Evolutionary conservation across 2,329 filamentous ascomycete species (phyloP).

Genomic region (Ramularia endophylla): DNA sequence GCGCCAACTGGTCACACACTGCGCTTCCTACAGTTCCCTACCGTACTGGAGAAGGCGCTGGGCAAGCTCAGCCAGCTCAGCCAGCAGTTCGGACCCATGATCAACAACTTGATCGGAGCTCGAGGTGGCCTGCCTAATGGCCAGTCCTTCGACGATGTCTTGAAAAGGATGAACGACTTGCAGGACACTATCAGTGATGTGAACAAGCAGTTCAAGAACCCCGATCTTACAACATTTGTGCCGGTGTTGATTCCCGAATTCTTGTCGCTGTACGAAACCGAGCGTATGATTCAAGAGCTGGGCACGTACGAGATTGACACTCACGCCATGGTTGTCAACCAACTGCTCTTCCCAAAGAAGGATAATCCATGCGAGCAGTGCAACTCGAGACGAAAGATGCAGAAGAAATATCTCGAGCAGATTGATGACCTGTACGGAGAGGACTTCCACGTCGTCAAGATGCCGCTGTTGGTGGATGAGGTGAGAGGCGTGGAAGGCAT

Average conservation of each 20-base stretch:
- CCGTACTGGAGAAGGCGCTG: conserved; percentile 96
- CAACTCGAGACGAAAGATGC: conserved; percentile 92
- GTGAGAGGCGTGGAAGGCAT: conserved; percentile 91
- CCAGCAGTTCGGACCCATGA: conserved; percentile 88
- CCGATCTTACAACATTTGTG: conserved; percentile 91
- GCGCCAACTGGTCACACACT: conserved; percentile 97
- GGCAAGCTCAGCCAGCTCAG: conserved; percentile 94
- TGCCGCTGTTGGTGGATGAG: conserved; percentile 93
- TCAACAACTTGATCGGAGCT: conserved; percentile 85
- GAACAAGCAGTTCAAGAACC: conserved; percentile 97
- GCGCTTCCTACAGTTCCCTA: conserved; percentile 96
- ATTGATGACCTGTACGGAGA: conserved; percentile 95
- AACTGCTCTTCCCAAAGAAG: conserved; percentile 85
- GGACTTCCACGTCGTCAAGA: conserved; percentile 98
- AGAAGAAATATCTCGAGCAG: conserved; percentile 98
- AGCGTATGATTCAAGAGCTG: conserved; percentile 99
- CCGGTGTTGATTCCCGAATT: conserved; percentile 99
- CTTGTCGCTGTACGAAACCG: conserved; percentile 92
- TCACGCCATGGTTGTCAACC: conserved; percentile 96
- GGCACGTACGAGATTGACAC: conserved; percentile 92
- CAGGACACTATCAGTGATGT: conserved; percentile 92
- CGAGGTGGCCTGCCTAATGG: conserved; percentile 76
- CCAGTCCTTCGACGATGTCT: conserved; percentile 85
- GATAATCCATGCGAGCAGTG: conserved; percentile 90
- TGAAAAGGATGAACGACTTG: conserved; percentile 89